Evolutionary conservation across 805 yeast genomes (phyloP).

Genomic region (Suhomyces sp.): DNA sequence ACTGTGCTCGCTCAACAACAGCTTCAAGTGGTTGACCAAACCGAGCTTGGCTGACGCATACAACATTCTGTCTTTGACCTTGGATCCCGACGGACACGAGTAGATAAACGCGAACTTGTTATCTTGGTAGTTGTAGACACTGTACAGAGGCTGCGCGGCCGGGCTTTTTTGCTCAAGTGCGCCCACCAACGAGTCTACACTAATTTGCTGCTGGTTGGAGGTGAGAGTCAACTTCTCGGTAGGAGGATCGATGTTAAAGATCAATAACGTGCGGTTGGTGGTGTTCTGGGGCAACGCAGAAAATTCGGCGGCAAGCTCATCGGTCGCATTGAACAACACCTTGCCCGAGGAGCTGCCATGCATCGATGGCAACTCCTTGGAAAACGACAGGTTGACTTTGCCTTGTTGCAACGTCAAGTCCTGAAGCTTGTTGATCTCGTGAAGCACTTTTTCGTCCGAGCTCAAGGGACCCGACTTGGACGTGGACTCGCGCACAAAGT

Average conservation of each 20-base stretch:
- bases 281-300: slow-evolving; percentile 17
- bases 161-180: slow-evolving; percentile 22
- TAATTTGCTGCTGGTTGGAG: slow-evolving; percentile 18
- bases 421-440: slow-evolving; percentile 39
- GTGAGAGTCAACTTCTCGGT: slow-evolving; percentile 40
- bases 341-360: slow-evolving; percentile 13
- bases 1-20: slow-evolving; percentile 25
- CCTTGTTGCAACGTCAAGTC: slow-evolving; percentile 22
- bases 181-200: slow-evolving; percentile 16
- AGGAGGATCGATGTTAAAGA: slow-evolving; percentile 48
- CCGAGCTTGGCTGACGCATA: slow-evolving; percentile 80
- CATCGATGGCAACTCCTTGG: slow-evolving; percentile 37
- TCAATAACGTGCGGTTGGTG: slow-evolving; percentile 31
- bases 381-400: slow-evolving; percentile 13
- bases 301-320: slow-evolving; percentile 24
- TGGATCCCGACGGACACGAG: slow-evolving; percentile 87
- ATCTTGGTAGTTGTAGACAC: slow-evolving; percentile 44
- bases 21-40: slow-evolving; percentile 49
- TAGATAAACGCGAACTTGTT: slow-evolving; percentile 60
- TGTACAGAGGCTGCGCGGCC: slow-evolving; percentile 52
- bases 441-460: slow-evolving; percentile 53
- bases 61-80: slow-evolving; percentile 87
- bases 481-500: slow-evolving; percentile 7
- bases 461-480: slow-evolving; percentile 48
- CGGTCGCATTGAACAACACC: slow-evolving; percentile 25